A percentile compares a stretch with the other conserved stretches of the same genome.
phyloP scores from a whole-genome alignment of 345 rosid genomes.

The Abelmoschus esculentus region DNA sequence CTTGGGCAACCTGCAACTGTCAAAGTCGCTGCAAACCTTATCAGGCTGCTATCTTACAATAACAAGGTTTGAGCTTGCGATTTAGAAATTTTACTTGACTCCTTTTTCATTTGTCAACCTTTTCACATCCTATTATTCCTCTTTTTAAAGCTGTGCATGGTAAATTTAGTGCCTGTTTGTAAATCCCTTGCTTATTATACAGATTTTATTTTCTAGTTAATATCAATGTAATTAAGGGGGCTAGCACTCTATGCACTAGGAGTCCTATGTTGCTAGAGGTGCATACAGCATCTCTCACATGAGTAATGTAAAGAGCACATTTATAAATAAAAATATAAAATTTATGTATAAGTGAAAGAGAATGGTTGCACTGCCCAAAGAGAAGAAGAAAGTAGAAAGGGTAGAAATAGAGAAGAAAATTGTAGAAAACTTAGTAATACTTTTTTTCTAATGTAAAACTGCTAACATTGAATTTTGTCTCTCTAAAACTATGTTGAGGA shows the following conservation, averaged over 20 bases:
- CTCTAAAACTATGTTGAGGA: not conserved
- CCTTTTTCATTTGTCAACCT: not conserved
- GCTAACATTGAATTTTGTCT: not conserved
- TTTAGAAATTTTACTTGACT: not conserved
- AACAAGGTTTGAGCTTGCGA: constrained; percentile 57
- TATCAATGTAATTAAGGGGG: not conserved
- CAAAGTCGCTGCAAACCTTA: constrained; percentile 94
- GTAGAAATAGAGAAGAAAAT: not conserved
- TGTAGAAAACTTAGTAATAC: not conserved
- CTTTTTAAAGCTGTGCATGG: not conserved
- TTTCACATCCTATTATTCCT: not conserved
- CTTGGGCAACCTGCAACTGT: constrained; percentile 94
- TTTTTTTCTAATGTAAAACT: not conserved
- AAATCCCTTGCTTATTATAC: not conserved
- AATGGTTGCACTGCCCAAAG: not conserved
- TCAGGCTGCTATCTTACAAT: constrained; percentile 66
- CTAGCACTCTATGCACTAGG: not conserved
- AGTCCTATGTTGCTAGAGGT: not conserved
- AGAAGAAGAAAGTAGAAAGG: not conserved
- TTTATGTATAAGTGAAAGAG: not conserved
- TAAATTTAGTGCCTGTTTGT: not conserved
- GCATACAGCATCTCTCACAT: not conserved
- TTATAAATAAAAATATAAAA: not conserved
- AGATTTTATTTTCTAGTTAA: not conserved
- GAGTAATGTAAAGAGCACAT: not conserved